phyloP scores from a whole-genome alignment of 805 yeast species.

The Metschnikowia lachancei region DNA sequence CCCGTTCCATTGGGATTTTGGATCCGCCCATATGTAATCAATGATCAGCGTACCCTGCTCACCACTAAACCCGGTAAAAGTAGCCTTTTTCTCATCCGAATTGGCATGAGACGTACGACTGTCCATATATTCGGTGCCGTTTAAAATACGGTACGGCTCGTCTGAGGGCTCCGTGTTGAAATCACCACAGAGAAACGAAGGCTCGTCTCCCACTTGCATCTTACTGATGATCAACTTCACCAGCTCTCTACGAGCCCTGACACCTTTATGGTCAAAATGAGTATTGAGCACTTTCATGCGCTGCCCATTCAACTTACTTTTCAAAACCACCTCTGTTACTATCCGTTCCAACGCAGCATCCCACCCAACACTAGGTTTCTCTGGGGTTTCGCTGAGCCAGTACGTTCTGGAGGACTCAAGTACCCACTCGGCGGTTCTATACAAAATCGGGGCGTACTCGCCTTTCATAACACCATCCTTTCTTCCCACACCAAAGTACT shows the following conservation, averaged over 20 bases:
- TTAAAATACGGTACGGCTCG: conserved; percentile 40
- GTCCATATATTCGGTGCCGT: conserved; percentile 38
- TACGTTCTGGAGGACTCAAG: conserved; percentile 31
- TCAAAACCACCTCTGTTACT: conserved; percentile 38
- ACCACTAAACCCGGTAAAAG: conserved; percentile 50
- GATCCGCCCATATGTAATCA: conserved; percentile 45
- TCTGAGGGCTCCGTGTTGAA: conserved; percentile 42
- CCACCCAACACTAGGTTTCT: conserved; percentile 40
- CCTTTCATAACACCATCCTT: conserved; percentile 16
- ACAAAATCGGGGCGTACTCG: conserved; percentile 35
- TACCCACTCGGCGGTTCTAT: conserved; percentile 31
- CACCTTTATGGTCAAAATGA: conserved; percentile 43
- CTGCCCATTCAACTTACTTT: conserved; percentile 23
- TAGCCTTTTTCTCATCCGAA: conserved; percentile 42
- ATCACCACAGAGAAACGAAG: conserved; percentile 43
- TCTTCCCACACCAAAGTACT: conserved; percentile 27
- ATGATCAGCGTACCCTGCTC: conserved; percentile 32
- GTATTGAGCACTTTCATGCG: conserved; percentile 38
- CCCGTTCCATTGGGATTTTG: conserved; percentile 10
- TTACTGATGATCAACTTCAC: conserved; percentile 38
- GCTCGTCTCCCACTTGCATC: conserved; percentile 34
- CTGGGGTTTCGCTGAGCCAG: conserved; percentile 44
- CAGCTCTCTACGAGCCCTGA: conserved; percentile 34
- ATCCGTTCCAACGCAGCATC: conserved; percentile 43
- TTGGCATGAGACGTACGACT: conserved; percentile 30